Conservation (phyloP, 441 rosid genomes). For the Syzygium syzygioides region DNA sequence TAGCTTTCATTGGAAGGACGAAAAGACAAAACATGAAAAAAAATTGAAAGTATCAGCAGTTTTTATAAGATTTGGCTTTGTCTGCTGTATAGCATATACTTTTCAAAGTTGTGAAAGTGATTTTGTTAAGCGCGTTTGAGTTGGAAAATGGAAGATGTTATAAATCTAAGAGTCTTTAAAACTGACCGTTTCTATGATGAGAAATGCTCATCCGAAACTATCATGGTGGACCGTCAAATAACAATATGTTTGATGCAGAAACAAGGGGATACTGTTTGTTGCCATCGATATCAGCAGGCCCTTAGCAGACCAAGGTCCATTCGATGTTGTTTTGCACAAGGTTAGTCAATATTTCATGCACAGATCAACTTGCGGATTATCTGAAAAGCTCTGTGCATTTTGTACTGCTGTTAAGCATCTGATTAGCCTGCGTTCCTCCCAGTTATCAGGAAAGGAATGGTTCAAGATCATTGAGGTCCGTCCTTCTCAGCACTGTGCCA, state of each 20-base stretch:
- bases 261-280: slow-evolving; percentile 64
- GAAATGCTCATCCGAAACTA: neutral
- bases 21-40: neutral
- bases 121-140: neutral
- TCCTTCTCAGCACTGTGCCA: slow-evolving; percentile 5
- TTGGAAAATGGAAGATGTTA: neutral
- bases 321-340: slow-evolving; percentile 89
- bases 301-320: slow-evolving; percentile 90
- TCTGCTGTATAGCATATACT: neutral
- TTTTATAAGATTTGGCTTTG: neutral
- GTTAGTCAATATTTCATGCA: slow-evolving; percentile 30
- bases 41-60: neutral
- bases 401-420: slow-evolving; percentile 9
- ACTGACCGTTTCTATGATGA: neutral
- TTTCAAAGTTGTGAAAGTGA: neutral
- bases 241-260: slow-evolving; percentile 43
- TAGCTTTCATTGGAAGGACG: neutral
- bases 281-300: slow-evolving; percentile 64
- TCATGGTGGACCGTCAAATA: neutral
- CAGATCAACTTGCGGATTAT: neutral
- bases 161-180: neutral
- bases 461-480: slow-evolving; percentile 71
- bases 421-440: slow-evolving; percentile 28
- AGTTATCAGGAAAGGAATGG: slow-evolving; percentile 89
- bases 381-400: neutral